Base-by-base conservation (phyloP, 345 rosid species). In the Gossypium herbaceum region DNA sequence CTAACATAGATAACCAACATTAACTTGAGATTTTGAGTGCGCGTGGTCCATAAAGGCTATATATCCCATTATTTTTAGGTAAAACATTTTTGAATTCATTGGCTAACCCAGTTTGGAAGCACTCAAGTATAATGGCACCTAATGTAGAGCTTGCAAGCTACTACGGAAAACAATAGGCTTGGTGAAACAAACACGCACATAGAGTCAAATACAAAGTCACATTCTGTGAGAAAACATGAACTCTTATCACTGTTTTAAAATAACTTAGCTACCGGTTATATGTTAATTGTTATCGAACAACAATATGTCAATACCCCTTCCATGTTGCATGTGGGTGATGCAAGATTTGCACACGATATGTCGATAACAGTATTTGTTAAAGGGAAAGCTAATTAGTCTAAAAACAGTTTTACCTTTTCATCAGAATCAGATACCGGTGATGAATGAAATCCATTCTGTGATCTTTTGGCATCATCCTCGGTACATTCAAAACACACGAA, bases 401-500 rank as follows among this genome's bases (percentile, higher is more conserved):
- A 39, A 51, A 65, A 64, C 13, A 73, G 57, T 65, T 77, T 68
- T 56, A 88, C 98, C 90, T 88, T 87, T 54, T 25, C 78, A 68
- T 87, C 91, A 78, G 80, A 78, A 68, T 87, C 91, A 78, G 80
- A 78, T 44, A 47, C 68, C 43, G 88, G 85, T 11, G 91, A 84
- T 45, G 81, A 75, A 76, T 89, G 45, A 80, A 88, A 88, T 73
- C 92, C 97, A 69, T 92, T 90, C 77, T 83, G 89, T 48, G 91
- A 56, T 81, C 86, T 88, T 86, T 88, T 89, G 75, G 71, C 65
- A 58, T 81, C 91, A 52, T 88, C 86, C 0, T 84, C 88, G 47
- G 93, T 79, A 81, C 98, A 94, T 73, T 92, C 97, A 71, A 81
- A 76, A 74, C 98, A 92, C 10, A 76, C 83, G 72, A 90, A 94